These are phyloP conservation scores for Theobroma grandiflorum DNA, from an alignment of 441 rosid genomes.

Conservation along the genomic window DNA sequence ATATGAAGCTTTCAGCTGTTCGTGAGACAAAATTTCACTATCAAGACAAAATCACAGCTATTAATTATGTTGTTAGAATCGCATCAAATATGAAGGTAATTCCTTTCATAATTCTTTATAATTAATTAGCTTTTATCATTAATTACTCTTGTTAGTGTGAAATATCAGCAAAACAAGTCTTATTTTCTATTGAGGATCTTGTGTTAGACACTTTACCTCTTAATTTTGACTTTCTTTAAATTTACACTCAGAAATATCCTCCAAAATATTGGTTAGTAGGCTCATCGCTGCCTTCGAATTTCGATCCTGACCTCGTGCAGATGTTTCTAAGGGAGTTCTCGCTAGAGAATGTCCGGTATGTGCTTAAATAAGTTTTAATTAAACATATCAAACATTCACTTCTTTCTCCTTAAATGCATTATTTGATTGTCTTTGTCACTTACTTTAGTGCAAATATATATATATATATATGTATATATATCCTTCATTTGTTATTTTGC, in stretches of 20 bases:
- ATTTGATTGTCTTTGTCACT: no score
- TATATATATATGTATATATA: no score
- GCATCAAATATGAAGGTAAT: conserved; percentile 73
- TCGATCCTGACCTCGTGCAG: conserved; percentile 59
- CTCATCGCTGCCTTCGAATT: conserved; percentile 73
- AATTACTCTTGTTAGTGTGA: no score
- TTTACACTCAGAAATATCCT: conserved; percentile 64
- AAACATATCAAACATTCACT: not conserved
- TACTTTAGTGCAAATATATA: no score
- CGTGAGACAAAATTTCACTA: conserved; percentile 84
- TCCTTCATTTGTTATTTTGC: no score
- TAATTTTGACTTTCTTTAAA: not conserved
- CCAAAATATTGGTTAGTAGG: conserved; percentile 84
- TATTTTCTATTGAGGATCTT: no score
- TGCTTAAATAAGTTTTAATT: not conserved
- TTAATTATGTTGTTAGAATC: conserved; percentile 57
- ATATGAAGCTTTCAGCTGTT: conserved; percentile 81
- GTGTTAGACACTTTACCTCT: no score
- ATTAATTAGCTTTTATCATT: no score
- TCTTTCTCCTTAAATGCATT: no score
- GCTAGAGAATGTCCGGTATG: conserved; percentile 65
- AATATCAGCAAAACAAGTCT: no score
- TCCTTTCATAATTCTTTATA: not conserved
- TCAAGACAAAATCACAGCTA: conserved; percentile 76
- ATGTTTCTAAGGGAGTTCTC: conserved; percentile 67